These are phyloP conservation scores for Umbelopsis ramanniana DNA, from an alignment of 192 early-diverging fungal genomes.

Conservation along the genomic window DNA sequence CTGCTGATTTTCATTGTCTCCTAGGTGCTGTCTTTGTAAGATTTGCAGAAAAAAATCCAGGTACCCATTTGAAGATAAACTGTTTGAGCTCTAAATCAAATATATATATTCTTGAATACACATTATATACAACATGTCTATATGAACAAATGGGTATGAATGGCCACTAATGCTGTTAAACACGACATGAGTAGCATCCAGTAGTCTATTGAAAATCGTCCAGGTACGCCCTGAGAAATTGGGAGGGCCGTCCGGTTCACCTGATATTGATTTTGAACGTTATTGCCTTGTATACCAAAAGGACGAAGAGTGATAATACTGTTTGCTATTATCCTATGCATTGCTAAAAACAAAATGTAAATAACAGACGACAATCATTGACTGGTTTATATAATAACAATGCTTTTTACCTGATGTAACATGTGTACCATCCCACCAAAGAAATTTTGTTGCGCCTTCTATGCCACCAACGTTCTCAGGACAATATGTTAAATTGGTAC, in stretches of 20 bases:
- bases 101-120: too few relatives aligned
- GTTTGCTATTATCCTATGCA: slow-evolving; percentile 30
- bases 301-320: slow-evolving; percentile 25
- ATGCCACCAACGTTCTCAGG: slow-evolving; percentile 12
- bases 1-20: too few relatives aligned
- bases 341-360: slow-evolving; percentile 9
- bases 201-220: background rate
- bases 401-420: slow-evolving; percentile 34
- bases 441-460: slow-evolving; percentile 19
- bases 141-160: background rate
- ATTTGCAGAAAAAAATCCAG: too few relatives aligned
- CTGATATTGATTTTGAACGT: background rate
- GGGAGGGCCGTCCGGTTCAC: slow-evolving; percentile 1
- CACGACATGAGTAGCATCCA: background rate
- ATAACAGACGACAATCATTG: background rate
- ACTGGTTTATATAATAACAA: background rate
- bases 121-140: background rate
- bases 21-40: too few relatives aligned
- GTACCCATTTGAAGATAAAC: too few relatives aligned
- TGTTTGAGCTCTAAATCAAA: too few relatives aligned
- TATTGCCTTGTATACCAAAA: background rate
- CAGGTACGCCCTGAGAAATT: background rate
- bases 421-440: slow-evolving; percentile 46
- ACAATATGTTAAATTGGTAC: slow-evolving; percentile 19
- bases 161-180: background rate